These are phyloP conservation scores for Fagus crenata DNA, from an alignment of 306 rosid genomes.

Conservation along the genomic window DNA sequence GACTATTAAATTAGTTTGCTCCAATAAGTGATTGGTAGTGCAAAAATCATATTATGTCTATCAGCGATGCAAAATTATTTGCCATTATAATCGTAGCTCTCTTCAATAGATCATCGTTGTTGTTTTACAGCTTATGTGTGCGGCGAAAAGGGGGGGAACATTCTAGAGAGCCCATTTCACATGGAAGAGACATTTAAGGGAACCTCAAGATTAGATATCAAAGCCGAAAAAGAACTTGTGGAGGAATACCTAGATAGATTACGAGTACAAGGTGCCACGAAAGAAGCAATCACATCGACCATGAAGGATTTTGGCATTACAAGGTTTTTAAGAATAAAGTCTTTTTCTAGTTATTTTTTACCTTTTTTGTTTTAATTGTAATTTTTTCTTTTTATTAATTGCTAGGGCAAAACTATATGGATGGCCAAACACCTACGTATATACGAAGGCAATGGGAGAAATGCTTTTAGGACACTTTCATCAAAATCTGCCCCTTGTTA, in stretches of 20 bases:
- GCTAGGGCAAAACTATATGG: constrained; percentile 42
- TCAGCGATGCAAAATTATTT: not conserved
- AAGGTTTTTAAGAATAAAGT: constrained; percentile 24
- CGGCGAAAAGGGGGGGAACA: constrained; percentile 17
- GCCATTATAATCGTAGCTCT: no score
- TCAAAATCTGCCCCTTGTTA: constrained; percentile 21
- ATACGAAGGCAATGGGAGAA: constrained; percentile 57
- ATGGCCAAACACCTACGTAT: constrained; percentile 43
- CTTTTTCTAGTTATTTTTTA: not conserved
- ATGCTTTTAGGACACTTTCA: constrained; percentile 24
- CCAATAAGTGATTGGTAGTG: not conserved
- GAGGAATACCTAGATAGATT: constrained; percentile 24
- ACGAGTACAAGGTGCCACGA: not conserved
- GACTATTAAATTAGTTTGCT: no score
- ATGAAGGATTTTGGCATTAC: constrained; percentile 41
- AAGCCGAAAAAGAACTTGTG: constrained; percentile 26
- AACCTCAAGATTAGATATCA: constrained; percentile 31
- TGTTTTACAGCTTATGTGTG: constrained; percentile 38
- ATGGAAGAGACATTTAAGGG: constrained; percentile 21
- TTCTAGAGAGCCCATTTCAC: constrained; percentile 25
- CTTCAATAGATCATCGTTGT: no score
- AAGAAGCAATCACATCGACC: constrained; percentile 6
- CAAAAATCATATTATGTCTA: not conserved
- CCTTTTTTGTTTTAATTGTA: not conserved
- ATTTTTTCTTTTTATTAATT: not conserved